Base-by-base conservation (phyloP, 2,329 filamentous ascomycete species). In the Cladobotryum protrusum region DNA sequence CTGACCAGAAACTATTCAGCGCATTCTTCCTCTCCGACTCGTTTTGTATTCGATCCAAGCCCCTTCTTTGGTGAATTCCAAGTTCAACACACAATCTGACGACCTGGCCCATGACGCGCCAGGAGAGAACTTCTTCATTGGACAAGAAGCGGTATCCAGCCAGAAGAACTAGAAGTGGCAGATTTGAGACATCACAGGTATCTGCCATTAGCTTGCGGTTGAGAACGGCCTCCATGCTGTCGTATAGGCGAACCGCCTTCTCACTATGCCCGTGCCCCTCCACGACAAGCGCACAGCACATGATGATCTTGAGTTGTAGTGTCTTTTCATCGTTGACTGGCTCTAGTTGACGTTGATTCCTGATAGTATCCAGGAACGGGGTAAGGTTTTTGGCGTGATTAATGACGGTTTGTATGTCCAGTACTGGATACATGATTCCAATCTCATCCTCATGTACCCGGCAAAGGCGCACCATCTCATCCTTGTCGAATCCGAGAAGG, bases 341-440 rank as follows among this genome's bases (percentile, higher is more conserved):
- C 40, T 68, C 64, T 7, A 61, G 56, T 0, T 68, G 58, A 8
- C 59, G 63, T 46, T 69, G 66, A 5, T 59, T 59, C 40, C 67
- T 68, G 5, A 69, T 59, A 0, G 69, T 63, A 57, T 90, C 86
- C 62, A 93, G 82, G 64, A 88, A 93, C 0, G 79, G 75, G 49
- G 84, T 85, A 1, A 96, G 71, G 52, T 77, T 76, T 54, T 79
- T 83, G 6, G 85, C 83, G 63, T 95, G 87, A 5, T 74, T 72
- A 35, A 87, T 82, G 36, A 95, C 72, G 39, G 77, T 76, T 39
- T 86, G 80, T 34, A 95, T 86, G 57, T 88, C 80, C 43, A 95
- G 67, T 4, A 96, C 80, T 0, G 92, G 92, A 64, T 95, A 96
- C 89, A 96, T 95, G 60, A 92, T 80, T 40, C 89, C 89, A 60